Evolutionary conservation across 257 asterid species (phyloP).

Genomic region (Sherardia arvensis): DNA sequence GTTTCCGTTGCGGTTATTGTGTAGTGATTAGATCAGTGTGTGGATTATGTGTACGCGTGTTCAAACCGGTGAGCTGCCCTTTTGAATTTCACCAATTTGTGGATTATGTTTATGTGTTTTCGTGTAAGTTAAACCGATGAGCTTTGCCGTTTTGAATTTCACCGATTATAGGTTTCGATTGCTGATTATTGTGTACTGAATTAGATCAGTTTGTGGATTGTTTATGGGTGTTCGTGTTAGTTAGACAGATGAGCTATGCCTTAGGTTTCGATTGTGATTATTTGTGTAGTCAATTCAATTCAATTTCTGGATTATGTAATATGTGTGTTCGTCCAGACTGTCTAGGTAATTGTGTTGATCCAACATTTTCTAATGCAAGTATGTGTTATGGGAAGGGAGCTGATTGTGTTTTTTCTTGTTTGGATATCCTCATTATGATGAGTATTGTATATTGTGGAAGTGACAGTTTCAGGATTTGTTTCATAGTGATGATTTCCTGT

Average conservation of each 20-base stretch:
- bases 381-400: not conserved
- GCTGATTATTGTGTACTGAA: no score
- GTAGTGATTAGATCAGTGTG: not conserved
- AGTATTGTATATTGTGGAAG: not conserved
- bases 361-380: not conserved
- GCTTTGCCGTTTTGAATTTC: not conserved
- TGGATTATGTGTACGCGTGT: not conserved
- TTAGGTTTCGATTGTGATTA: not conserved
- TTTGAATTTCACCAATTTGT: not conserved
- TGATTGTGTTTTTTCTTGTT: not conserved
- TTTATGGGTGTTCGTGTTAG: no score
- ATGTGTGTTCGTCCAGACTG: not conserved
- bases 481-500: not conserved
- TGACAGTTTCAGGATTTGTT: not conserved
- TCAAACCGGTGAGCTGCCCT: not conserved
- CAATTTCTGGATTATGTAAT: not conserved
- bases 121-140: no score
- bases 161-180: not conserved
- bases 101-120: not conserved
- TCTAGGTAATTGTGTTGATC: not conserved
- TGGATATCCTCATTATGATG: not conserved
- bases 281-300: not conserved
- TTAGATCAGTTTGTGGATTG: no score
- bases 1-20: not conserved
- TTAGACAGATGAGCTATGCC: not conserved